Percentiles rank a stretch among this genome's conserved stretches.
Evolutionary conservation across 257 asterid genomes (phyloP).

Genomic region (Nicotiana noctiflora): DNA sequence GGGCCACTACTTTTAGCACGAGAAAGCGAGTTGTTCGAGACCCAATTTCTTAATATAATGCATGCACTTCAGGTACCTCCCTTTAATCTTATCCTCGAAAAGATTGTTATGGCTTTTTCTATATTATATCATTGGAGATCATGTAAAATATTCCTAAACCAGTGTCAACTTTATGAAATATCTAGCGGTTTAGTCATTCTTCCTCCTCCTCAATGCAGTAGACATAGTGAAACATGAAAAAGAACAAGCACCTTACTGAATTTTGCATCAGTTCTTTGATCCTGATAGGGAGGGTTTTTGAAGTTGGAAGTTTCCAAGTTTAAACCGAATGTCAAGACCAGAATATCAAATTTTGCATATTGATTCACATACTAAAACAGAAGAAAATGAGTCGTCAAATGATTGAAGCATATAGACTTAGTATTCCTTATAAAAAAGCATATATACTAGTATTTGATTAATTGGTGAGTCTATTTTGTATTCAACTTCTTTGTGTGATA

Average conservation of each 20-base stretch:
- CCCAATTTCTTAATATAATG: constrained; percentile 52
- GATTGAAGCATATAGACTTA: neutral
- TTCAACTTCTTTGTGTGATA: constrained; percentile 13
- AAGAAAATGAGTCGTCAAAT: neutral
- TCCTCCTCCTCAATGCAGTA: neutral
- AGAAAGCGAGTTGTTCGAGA: constrained; percentile 39
- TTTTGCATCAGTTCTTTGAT: neutral
- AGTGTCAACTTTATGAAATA: neutral
- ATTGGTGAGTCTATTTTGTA: neutral
- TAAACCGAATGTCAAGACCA: neutral
- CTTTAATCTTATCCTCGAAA: neutral
- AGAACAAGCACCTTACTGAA: neutral
- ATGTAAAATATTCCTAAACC: neutral
- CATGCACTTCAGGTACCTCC: constrained; percentile 83
- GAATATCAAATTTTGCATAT: neutral
- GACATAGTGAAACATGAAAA: neutral
- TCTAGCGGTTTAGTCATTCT: neutral
- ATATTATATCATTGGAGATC: neutral
- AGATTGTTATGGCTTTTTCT: neutral
- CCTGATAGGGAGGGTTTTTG: too few relatives aligned
- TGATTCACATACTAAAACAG: neutral
- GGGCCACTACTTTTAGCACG: constrained; percentile 42
- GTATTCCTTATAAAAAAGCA: neutral
- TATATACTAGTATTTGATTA: neutral
- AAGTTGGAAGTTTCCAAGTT: neutral